phyloP scores from a whole-genome alignment of 1,284 basidiomycete genomes.

The Stereum hirsutum region DNA sequence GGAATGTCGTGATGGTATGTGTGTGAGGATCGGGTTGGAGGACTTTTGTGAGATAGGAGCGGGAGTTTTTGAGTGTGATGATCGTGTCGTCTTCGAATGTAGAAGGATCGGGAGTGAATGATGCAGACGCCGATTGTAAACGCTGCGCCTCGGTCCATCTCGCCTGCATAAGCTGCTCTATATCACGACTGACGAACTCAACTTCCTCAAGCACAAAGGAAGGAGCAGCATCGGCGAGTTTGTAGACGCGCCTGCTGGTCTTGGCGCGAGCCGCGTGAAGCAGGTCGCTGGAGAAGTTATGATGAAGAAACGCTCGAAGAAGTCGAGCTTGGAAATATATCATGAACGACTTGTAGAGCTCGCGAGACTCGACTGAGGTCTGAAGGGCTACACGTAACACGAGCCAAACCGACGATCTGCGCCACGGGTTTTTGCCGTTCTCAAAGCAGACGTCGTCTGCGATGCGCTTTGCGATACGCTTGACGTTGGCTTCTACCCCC shows the following conservation, averaged over 20 bases:
- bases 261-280: constrained; percentile 23
- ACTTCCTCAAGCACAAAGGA: constrained; percentile 14
- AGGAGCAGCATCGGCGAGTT: constrained; percentile 21
- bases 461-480: constrained; percentile 28
- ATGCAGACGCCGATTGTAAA: background rate
- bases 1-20: background rate
- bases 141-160: constrained; percentile 23
- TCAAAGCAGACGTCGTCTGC: constrained; percentile 37
- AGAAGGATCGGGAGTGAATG: constrained; percentile 16
- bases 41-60: constrained; percentile 1
- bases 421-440: constrained; percentile 29
- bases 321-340: constrained; percentile 25
- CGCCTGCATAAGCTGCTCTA: constrained; percentile 14
- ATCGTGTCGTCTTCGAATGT: constrained; percentile 12
- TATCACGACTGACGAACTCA: constrained; percentile 6
- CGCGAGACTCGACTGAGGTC: constrained; percentile 20
- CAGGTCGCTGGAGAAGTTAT: constrained; percentile 9
- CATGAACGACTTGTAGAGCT: constrained; percentile 39
- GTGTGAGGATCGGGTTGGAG: background rate
- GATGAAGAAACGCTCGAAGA: background rate
- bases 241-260: constrained; percentile 24
- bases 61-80: constrained; percentile 4
- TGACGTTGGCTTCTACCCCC: constrained; percentile 16
- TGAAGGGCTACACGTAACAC: constrained; percentile 37
- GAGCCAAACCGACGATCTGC: constrained; percentile 35